Base-by-base conservation (phyloP, 768 basidiomycete genomes). In the Lentinula lateritia region DNA sequence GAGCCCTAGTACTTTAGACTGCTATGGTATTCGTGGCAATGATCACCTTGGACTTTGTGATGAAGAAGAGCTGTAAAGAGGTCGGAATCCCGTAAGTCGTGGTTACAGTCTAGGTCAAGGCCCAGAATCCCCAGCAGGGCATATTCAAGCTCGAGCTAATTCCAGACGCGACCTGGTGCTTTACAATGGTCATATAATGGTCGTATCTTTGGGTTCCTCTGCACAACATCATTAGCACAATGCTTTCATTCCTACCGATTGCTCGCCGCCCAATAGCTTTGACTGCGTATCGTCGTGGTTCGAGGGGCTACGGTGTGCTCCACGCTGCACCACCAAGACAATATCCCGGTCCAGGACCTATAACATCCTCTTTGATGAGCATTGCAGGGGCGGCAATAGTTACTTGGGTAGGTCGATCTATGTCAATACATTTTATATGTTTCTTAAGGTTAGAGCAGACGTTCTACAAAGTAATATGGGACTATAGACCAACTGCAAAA, bases 381-480 rank as follows among this genome's bases (percentile, higher is more conserved):
- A 58, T 45, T 43, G 34, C 56, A 34, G 42, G 56, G n/a, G 56
- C 56, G 32, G 56, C 56, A 34, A 46, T 58, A 28, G 56, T 58
- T 13, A 41, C 34, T 38, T 43, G 41, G 38, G 54, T 56, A 41
- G 41, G 54, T 20, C n/a, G 28, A 12, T 39, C 34, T 53, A 12
- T n/a, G 12, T n/a, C n/a, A 13, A 8, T 32, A 16, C n/a, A 52
- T 52, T 2, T 7, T 16, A 13, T 1, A 16, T 5, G 10, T 3
- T 35, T n/a, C 0, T 52, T 35, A 52, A 52, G 8, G 35, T 52
- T 12, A 13, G 34, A n/a, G 32, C 12, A 53, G 52, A 53, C 52
- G 9, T 35, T 23, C 52, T 53, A 53, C 38, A 48, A 48, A 23
- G 52, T 53, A 3, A 35, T 53, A 6, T 53, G 52, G 52, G 38